A percentile compares a stretch with the other conserved stretches of the same genome.
Conservation (phyloP, 140 eudicot species). For the Ambrosia hybrid region DNA sequence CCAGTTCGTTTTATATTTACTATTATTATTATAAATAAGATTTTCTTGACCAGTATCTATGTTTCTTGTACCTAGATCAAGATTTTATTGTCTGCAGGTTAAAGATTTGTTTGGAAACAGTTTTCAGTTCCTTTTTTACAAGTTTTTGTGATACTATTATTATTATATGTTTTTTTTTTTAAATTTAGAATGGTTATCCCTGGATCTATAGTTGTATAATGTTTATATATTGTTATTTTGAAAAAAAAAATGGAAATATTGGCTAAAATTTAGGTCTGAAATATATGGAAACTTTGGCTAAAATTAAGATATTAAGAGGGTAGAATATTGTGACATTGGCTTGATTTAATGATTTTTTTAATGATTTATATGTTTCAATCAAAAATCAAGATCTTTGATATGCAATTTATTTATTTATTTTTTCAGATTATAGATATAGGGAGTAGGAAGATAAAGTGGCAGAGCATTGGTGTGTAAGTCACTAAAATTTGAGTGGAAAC, state of each 20-base stretch:
- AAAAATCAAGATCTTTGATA: constrained; percentile 3
- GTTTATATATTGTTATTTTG: background rate
- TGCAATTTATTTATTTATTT: constrained; percentile 4
- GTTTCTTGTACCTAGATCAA: background rate
- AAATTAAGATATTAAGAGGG: background rate
- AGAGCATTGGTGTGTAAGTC: constrained; percentile 5
- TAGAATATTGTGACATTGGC: background rate
- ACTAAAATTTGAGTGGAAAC: constrained; percentile 33
- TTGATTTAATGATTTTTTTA: background rate
- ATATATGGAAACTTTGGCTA: background rate
- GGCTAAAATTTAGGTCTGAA: background rate
- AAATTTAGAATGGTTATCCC: background rate
- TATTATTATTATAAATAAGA: background rate
- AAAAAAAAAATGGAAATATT: background rate
- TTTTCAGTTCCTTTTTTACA: background rate
- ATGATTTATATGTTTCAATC: background rate
- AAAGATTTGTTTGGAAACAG: background rate
- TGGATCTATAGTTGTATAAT: constrained; percentile 13
- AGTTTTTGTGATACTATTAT: background rate
- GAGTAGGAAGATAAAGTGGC: constrained; percentile 5
- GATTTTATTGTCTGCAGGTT: background rate
- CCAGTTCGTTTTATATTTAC: background rate
- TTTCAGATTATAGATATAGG: constrained; percentile 19
- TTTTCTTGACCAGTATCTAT: background rate
- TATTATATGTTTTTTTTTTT: too few species aligned